A percentile compares a stretch with the other conserved stretches of the same genome.
These are phyloP conservation scores for Coprinopsis cinerea DNA, from an alignment of 768 basidiomycete species.

Conservation along the genomic window DNA sequence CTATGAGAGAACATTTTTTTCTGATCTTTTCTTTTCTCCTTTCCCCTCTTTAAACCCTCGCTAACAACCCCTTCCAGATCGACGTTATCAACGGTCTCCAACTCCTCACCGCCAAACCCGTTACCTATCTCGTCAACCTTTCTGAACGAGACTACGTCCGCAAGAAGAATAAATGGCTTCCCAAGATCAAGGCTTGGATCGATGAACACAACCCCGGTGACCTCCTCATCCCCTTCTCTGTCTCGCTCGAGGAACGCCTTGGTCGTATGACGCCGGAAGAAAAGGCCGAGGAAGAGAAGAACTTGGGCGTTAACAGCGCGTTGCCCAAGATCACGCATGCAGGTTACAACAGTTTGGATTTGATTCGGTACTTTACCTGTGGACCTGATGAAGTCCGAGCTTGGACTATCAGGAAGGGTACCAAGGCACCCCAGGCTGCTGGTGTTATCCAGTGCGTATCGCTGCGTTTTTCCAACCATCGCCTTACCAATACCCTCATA, in stretches of 20 bases:
- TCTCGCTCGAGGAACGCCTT: constrained; percentile 90
- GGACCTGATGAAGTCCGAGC: constrained; percentile 96
- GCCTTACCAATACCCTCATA: constrained; percentile 20
- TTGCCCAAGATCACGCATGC: constrained; percentile 93
- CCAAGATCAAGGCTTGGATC: constrained; percentile 98
- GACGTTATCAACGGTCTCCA: constrained; percentile 86
- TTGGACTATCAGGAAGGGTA: constrained; percentile 94
- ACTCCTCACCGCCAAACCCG: constrained; percentile 93
- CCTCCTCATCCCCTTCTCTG: constrained; percentile 93
- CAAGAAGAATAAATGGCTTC: constrained; percentile 99
- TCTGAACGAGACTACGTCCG: constrained; percentile 91
- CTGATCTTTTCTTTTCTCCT: constrained; percentile 3
- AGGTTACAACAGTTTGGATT: constrained; percentile 83
- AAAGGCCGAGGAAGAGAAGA: constrained; percentile 72
- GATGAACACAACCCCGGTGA: constrained; percentile 96
- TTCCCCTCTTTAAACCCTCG: background rate
- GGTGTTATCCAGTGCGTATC: constrained; percentile 89
- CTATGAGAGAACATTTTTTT: constrained; percentile 54
- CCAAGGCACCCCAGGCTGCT: constrained; percentile 94
- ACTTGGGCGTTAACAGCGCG: constrained; percentile 64
- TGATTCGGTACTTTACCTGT: constrained; percentile 96
- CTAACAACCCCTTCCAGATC: constrained; percentile 45
- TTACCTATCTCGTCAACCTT: constrained; percentile 96
- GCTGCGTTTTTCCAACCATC: background rate
- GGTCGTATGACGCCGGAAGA: constrained; percentile 58